Conservation (phyloP, 305 asterid genomes). For the Solanum chacoense region DNA sequence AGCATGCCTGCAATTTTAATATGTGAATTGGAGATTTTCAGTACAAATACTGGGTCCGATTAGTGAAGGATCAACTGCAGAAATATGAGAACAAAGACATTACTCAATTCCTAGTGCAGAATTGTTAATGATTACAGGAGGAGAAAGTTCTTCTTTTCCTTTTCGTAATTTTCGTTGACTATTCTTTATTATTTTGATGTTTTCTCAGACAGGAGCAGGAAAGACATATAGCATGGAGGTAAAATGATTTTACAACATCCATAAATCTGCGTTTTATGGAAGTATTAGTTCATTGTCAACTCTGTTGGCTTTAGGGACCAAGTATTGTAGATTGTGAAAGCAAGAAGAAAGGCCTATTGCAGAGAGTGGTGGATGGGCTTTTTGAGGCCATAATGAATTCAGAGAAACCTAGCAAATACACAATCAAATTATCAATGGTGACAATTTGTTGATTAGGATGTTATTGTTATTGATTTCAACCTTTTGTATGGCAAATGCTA, state of each 20-base stretch:
- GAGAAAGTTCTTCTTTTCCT: neutral
- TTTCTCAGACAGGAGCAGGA: slow-evolving; percentile 83
- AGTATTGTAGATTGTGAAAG: slow-evolving; percentile 34
- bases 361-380: slow-evolving; percentile 69
- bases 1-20: neutral
- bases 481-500: neutral
- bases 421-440: slow-evolving; percentile 77
- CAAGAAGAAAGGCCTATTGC: slow-evolving; percentile 54
- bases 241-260: slow-evolving; percentile 14
- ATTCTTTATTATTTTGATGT: slow-evolving; percentile 10
- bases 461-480: neutral
- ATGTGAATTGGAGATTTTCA: neutral
- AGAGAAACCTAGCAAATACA: slow-evolving; percentile 28
- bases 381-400: slow-evolving; percentile 36
- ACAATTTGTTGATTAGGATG: neutral
- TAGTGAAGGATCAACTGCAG: neutral
- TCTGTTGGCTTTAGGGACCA: slow-evolving; percentile 47
- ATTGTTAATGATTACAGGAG: neutral
- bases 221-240: slow-evolving; percentile 95
- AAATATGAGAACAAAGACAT: neutral
- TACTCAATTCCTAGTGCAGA: neutral
- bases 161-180: neutral
- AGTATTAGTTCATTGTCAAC: neutral
- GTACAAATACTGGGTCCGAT: neutral
- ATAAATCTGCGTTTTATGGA: neutral